phyloP scores from a whole-genome alignment of 495 filamentous ascomycete genomes.

The Ramalina intermedia region DNA sequence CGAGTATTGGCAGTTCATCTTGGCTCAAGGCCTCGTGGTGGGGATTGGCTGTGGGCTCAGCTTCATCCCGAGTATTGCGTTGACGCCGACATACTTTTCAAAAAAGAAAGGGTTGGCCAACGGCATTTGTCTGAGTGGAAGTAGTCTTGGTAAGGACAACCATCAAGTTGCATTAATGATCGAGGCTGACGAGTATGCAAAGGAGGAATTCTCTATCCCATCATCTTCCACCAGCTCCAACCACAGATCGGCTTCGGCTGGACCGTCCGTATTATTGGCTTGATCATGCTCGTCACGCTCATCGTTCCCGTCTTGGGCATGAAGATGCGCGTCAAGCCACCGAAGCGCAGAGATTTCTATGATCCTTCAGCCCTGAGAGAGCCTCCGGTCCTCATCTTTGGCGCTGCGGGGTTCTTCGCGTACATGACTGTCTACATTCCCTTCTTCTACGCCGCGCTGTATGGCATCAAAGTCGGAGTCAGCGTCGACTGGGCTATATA shows the following conservation, averaged over 20 bases:
- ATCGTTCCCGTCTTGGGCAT: slow-evolving; percentile 38
- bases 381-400: slow-evolving; percentile 25
- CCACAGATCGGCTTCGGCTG: slow-evolving; percentile 48
- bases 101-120: slow-evolving; percentile 39
- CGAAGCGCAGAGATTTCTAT: slow-evolving; percentile 24
- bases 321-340: slow-evolving; percentile 33
- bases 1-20: slow-evolving; percentile 44
- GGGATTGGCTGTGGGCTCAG: slow-evolving; percentile 32
- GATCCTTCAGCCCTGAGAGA: slow-evolving; percentile 33
- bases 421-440: slow-evolving; percentile 61
- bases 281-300: slow-evolving; percentile 40
- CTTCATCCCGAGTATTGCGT: slow-evolving; percentile 44
- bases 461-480: slow-evolving; percentile 28
- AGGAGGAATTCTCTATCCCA: slow-evolving; percentile 50
- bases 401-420: slow-evolving; percentile 31
- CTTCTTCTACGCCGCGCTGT: slow-evolving; percentile 56
- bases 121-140: slow-evolving; percentile 43
- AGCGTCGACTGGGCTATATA: slow-evolving; percentile 39
- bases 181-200: too few relatives aligned
- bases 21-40: slow-evolving; percentile 42
- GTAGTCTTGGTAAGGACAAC: slow-evolving; percentile 31
- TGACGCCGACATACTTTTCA: slow-evolving; percentile 45
- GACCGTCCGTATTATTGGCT: slow-evolving; percentile 48
- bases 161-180: too few relatives aligned
- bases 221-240: slow-evolving; percentile 48